phyloP scores from a whole-genome alignment of 768 basidiomycete genomes.

The Pisolithus albus region DNA sequence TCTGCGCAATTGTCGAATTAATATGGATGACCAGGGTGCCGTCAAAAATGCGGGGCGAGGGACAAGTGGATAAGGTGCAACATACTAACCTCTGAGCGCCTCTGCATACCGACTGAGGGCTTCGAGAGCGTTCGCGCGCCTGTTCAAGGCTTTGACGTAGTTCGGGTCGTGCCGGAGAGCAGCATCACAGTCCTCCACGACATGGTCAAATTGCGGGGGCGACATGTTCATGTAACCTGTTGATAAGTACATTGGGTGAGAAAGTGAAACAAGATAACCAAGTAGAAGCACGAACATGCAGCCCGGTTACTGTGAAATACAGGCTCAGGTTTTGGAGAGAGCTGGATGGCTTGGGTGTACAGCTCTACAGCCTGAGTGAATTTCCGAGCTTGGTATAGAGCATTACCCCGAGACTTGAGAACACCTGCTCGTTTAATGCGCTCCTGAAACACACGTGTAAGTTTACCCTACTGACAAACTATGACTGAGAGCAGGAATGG shows the following conservation, averaged over 20 bases:
- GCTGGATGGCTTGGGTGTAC: conserved; percentile 70
- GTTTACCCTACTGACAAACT: neutral
- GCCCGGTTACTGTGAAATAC: conserved; percentile 97
- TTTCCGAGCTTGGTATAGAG: conserved; percentile 56
- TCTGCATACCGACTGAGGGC: conserved; percentile 67
- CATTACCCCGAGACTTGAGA: conserved; percentile 68
- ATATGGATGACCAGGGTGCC: too few species aligned
- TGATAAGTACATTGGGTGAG: neutral
- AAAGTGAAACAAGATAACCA: neutral
- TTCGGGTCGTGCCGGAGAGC: conserved; percentile 76
- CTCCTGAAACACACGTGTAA: conserved; percentile 40
- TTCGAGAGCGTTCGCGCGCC: conserved; percentile 83
- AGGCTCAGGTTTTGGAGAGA: conserved; percentile 75
- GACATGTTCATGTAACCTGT: conserved; percentile 87
- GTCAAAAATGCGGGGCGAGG: too few species aligned
- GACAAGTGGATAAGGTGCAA: too few species aligned
- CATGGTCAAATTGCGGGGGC: conserved; percentile 76
- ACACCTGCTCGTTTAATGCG: conserved; percentile 53
- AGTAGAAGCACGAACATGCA: conserved; percentile 56
- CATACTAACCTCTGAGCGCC: conserved; percentile 62
- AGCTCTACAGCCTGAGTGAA: conserved; percentile 53
- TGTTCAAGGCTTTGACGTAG: conserved; percentile 89
- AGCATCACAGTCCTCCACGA: conserved; percentile 82
- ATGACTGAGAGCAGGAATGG: conserved; percentile 1
- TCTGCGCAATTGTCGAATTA: conserved; percentile 39